phyloP scores from a whole-genome alignment of 768 basidiomycete genomes.

The Psilocybe subaeruginosa region DNA sequence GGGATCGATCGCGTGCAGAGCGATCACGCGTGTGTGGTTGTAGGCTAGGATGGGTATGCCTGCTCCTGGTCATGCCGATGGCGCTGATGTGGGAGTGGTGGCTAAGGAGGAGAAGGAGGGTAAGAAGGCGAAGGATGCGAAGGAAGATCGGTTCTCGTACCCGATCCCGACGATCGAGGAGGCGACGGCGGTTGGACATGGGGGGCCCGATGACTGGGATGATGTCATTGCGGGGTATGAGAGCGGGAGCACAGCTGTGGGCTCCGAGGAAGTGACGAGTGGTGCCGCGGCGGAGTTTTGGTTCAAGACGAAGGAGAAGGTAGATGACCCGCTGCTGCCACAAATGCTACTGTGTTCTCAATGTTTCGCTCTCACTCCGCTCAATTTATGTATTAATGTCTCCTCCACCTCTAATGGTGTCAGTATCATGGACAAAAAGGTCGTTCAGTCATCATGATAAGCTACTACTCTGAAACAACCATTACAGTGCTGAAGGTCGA shows the following conservation, averaged over 20 bases:
- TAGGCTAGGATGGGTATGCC: conserved; percentile 60
- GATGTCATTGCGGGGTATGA: conserved; percentile 3
- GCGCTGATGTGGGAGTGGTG: not conserved
- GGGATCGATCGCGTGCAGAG: no score
- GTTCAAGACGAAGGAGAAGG: conserved; percentile 10
- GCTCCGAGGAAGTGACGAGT: no score
- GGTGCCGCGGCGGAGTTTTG: no score
- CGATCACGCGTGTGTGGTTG: conserved; percentile 71
- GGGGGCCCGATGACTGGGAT: conserved; percentile 18
- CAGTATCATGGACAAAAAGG: no score
- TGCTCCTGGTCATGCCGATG: no score
- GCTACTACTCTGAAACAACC: no score
- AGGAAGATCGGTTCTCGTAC: not conserved
- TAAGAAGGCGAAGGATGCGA: conserved; percentile 6
- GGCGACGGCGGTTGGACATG: conserved; percentile 37
- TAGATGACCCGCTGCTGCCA: conserved; percentile 46
- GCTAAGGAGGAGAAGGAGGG: no score
- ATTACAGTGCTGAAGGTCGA: no score
- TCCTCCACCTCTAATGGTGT: no score
- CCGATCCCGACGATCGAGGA: no score
- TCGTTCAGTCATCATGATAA: no score
- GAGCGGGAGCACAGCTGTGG: conserved; percentile 18
- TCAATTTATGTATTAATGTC: no score
- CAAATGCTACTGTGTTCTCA: conserved; percentile 52
- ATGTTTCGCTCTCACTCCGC: conserved; percentile 1